Evolutionary conservation across 1,284 basidiomycete species (phyloP), one percentile per base, ranked within the genome.

Genomic region (Cryptococcus sp.): DNA sequence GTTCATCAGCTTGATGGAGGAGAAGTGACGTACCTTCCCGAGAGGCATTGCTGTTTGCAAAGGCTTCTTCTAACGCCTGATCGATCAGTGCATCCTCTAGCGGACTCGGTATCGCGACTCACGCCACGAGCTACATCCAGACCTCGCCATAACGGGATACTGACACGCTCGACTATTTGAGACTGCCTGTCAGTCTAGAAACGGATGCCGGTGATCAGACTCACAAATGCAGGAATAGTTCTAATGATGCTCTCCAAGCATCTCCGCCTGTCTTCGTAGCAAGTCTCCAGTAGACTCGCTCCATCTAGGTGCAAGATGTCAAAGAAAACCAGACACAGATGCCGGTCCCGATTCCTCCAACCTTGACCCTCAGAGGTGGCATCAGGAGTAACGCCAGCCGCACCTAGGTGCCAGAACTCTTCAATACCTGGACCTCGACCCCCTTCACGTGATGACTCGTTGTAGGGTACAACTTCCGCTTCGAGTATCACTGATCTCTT

Each of bases 391-490:
- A 73, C 67, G 4, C 69, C 69, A 2, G 70, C 69, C 2, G 47
- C 41, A 16, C 54, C 63, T 0, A 75, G 60, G 63, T 67, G 66
- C 72, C 76, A 78, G 55, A 79, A 79, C 62, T 78, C 77, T 53
- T 77, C 77, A 44, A 78, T 74, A 2, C 72, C 74, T 1, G 70
- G 66, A 2, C 69, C 70, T 5, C 65, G 53, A 2, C 58, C 57
- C 2, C 72, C 63, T 49, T 67, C 54, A 11, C 74, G 51, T 3
- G 52, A 64, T 0, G 68, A 72, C 23, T 84, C 85, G 45, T 85
- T 82, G 69, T 81, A 92, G 0, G 87, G 84, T 4, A 92, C 84
- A 82, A 93, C 88, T 72, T 94, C 91, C 0, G 88, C 88, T 66
- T 94, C 91, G 0, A 93, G 72, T 18, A 93, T 83, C 28, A 87